A percentile compares a stretch with the other conserved stretches of the same genome.
Conservation (phyloP, 106 monocot genomes). For the Platanthera zijinensis region DNA sequence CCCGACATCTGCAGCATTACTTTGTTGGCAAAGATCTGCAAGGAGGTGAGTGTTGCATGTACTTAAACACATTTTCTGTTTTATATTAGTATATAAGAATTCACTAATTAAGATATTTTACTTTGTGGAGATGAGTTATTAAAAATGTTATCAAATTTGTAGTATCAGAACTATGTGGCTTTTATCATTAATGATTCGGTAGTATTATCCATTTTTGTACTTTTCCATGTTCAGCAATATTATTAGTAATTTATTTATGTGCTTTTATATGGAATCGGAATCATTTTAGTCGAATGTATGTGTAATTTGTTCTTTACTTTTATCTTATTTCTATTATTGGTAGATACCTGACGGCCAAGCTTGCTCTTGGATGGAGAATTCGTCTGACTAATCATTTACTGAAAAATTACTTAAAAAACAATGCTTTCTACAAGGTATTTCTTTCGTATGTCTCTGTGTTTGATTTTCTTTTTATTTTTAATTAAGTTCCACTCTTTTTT, state of each 20-base stretch:
- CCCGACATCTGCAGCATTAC: not conserved
- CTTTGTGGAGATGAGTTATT: not conserved
- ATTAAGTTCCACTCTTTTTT: not conserved
- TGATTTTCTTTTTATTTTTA: not conserved
- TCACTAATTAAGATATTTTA: not conserved
- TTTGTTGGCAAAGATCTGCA: not conserved
- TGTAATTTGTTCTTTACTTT: not conserved
- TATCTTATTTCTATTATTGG: conserved; percentile 10
- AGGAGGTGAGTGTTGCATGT: not conserved
- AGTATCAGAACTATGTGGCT: not conserved
- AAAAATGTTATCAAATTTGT: not conserved
- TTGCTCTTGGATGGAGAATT: conserved; percentile 96
- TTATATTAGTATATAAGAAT: not conserved
- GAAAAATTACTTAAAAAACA: conserved; percentile 63
- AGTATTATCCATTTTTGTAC: not conserved
- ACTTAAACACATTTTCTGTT: not conserved
- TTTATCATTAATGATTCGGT: not conserved
- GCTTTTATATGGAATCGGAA: not conserved
- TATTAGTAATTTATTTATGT: not conserved
- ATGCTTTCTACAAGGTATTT: conserved; percentile 95
- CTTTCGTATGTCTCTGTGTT: not conserved
- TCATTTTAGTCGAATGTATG: not conserved
- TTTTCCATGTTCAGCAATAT: not conserved
- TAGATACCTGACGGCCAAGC: conserved; percentile 70
- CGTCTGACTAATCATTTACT: conserved; percentile 85